Base-by-base conservation (phyloP, 2,329 filamentous ascomycete species). In the Botrytis elliptica region DNA sequence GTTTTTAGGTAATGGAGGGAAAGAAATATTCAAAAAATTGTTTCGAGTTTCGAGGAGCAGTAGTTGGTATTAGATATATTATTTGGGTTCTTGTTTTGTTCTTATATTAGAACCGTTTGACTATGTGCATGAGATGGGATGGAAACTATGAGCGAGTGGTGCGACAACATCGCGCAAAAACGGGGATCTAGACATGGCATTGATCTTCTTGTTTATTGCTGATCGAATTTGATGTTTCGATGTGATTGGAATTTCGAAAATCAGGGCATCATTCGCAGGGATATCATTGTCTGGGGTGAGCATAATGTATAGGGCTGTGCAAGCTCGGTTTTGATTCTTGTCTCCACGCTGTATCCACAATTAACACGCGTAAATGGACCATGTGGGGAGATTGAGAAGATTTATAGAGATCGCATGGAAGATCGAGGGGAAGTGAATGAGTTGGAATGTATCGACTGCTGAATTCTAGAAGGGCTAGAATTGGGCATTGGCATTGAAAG, bases 341-440 rank as follows among this genome's bases (percentile, higher is more conserved):
- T 55, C 46, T 68, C 65, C 46, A 68, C 65, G 46, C 9, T 14
- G 65, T 68, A 7, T 68, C 66, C 66, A 68, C 49, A 42, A 33
- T 57, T 33, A 57, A 68, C 66, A 68, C 49, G 49, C 49, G 66
- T 68, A 68, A 68, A 33, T 22, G 5, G 49, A 22, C 49, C 10
- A 68, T 68, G 66, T 68, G 66, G 66, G 25, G 66, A 25, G 49
- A 25, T 55, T 68, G 65, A 67, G 65, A 55, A 55, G 46, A n/a
- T 55, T 55, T 52, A 4, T 40, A 40, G 46, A 46, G 46, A 55
- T 55, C 36, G 36, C 65, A 67, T 55, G 25, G 65, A 67, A 55
- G 46, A 68, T 68, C 25, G 16, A 38, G 52, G 46, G 16, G 36
- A 55, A 38, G 16, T n/a, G 25, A 29, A 36, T 68, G 36, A 68